Evolutionary conservation across 345 rosid genomes (phyloP).

Genomic region (Chamaenerion angustifolium): DNA sequence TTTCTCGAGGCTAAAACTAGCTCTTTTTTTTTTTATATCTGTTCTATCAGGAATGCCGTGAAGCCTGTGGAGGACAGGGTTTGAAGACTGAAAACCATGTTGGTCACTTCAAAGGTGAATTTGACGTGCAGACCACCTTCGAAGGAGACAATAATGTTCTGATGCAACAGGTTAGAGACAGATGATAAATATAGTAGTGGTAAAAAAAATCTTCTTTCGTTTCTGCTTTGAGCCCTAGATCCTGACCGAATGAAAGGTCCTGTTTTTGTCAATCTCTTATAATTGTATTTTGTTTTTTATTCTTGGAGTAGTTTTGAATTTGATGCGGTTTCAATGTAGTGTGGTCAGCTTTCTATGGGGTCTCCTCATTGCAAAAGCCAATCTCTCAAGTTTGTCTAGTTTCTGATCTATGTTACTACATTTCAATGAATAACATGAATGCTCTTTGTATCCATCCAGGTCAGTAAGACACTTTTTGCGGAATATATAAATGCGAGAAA

Average conservation of each 20-base stretch:
- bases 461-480: conserved; percentile 83
- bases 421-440: neutral
- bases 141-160: conserved; percentile 90
- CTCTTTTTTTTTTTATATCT: neutral
- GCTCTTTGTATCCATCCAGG: conserved; percentile 25
- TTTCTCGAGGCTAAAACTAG: neutral
- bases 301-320: too few species aligned
- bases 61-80: conserved; percentile 97
- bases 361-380: too few species aligned
- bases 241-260: too few species aligned
- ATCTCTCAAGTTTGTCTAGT: too few species aligned
- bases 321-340: too few species aligned
- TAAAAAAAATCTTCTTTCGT: too few species aligned
- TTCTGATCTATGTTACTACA: too few species aligned
- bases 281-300: too few species aligned
- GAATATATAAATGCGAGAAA: conserved; percentile 53
- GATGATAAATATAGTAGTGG: too few species aligned
- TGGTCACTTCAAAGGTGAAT: conserved; percentile 80
- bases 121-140: conserved; percentile 80
- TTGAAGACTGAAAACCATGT: conserved; percentile 76
- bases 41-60: conserved; percentile 74
- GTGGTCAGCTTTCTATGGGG: too few species aligned
- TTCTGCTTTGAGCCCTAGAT: too few species aligned
- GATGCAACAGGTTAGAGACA: conserved; percentile 72
- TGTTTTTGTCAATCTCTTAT: too few species aligned